Conservation (phyloP, 768 basidiomycete genomes). For the Amanita pseudoporphyria region DNA sequence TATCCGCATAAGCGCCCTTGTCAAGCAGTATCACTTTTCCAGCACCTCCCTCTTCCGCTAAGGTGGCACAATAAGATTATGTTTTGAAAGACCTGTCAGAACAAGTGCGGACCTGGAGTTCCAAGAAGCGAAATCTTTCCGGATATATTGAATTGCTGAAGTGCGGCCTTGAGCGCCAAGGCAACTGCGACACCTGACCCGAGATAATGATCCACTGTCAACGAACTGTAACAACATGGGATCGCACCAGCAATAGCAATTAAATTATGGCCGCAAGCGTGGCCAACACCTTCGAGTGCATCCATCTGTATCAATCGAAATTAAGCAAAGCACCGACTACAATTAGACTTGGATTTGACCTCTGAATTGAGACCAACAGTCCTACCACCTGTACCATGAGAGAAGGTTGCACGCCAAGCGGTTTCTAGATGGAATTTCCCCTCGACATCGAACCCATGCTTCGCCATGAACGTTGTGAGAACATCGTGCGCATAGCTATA, state of each 20-base stretch:
- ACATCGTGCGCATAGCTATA: conserved; percentile 61
- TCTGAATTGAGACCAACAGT: conserved; percentile 77
- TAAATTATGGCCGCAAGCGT: conserved; percentile 78
- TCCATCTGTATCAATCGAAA: conserved; percentile 38
- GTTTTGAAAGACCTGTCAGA: neutral
- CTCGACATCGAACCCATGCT: conserved; percentile 56
- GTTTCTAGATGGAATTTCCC: conserved; percentile 56
- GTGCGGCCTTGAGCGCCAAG: conserved; percentile 52
- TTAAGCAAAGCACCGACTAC: neutral
- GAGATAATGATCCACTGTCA: neutral
- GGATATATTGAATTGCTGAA: conserved; percentile 50
- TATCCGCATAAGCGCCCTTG: conserved; percentile 62
- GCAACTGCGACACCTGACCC: conserved; percentile 58
- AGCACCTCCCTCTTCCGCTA: conserved; percentile 72
- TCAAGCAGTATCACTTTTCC: conserved; percentile 68
- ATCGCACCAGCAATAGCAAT: conserved; percentile 58
- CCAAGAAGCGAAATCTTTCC: conserved; percentile 68
- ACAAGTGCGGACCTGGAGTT: conserved; percentile 50
- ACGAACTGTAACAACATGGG: neutral
- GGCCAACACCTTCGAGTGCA: conserved; percentile 50
- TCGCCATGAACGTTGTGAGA: conserved; percentile 56
- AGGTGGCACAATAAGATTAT: neutral
- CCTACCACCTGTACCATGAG: conserved; percentile 55
- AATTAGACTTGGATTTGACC: conserved; percentile 20
- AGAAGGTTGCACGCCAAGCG: conserved; percentile 66